Base-by-base conservation (phyloP, 2,329 filamentous ascomycete genomes). In the Talaromyces amestolkiae region DNA sequence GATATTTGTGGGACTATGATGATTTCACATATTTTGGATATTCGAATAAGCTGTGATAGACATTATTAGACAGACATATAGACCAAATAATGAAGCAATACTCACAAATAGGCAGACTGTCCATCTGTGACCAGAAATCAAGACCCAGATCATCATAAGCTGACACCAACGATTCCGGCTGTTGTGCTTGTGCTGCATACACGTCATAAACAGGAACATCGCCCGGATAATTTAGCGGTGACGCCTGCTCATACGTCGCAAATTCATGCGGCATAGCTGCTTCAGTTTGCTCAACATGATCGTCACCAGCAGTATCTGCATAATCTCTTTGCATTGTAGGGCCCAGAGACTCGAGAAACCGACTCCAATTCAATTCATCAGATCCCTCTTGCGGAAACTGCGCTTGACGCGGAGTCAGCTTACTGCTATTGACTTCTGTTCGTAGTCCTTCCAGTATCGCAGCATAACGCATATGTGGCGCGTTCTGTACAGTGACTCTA, bases 101-200 rank as follows among this genome's bases (percentile, higher is more conserved):
- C 67, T 49, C 54, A 73, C 71, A 67, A 15, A 68, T 71, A 15
- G 72, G 72, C n/a, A 73, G 56, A n/a, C 70, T 70, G 63, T 73
- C 72, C 13, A 73, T 45, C 37, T 73, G 71, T 2, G 72, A 69
- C 72, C 72, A 73, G 56, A 73, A 72, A 13, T 72, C 71, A 9
- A 71, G 63, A 33, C 67, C 64, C 43, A 71, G 41, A 22, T 71
- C 70, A 47, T 72, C 68, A 17, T 69, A 33, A 56, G 31, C 53
- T 9, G 53, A 56, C n/a, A 33, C n/a, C 13, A 56, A 35, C 31
- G 53, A 37, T 19, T 47, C 19, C 19, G 43, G 43, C 5, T 47
- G 43, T 22, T 47, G 43, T 47, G 43, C 43, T 47, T 47, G 43
- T 22, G 43, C n/a, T 22, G 43, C 10, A 47, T 22, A 47, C n/a